Percentiles rank a stretch among this genome's conserved stretches.
Conservation (phyloP, 345 rosid species). For the Triadica sebifera region DNA sequence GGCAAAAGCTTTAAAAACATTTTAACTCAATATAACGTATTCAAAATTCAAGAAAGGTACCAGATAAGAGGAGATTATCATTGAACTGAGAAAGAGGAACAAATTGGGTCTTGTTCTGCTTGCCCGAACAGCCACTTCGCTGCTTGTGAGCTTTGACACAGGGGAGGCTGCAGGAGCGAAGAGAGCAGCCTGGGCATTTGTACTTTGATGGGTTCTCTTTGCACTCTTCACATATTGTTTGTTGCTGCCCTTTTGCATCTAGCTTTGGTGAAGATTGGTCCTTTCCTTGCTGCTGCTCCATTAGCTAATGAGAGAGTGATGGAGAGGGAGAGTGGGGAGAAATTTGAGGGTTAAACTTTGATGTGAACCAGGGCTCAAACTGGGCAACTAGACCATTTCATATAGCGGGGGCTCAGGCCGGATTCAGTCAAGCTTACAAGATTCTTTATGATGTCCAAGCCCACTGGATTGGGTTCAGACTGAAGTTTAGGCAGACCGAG, state of each 20-base stretch:
- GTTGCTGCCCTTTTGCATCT: background rate
- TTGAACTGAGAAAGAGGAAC: constrained; percentile 67
- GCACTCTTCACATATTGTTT: constrained; percentile 59
- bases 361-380: too few relatives aligned
- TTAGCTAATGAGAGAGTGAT: background rate
- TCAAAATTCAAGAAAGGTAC: constrained; percentile 26
- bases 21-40: background rate
- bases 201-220: constrained; percentile 53
- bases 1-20: background rate
- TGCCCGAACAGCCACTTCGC: constrained; percentile 75
- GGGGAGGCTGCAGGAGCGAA: constrained; percentile 72
- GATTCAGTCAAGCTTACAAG: too few relatives aligned
- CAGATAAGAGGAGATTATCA: constrained; percentile 70
- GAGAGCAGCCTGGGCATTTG: constrained; percentile 81
- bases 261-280: constrained; percentile 2
- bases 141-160: constrained; percentile 85
- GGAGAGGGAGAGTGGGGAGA: background rate
- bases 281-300: background rate
- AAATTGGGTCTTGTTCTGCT: constrained; percentile 45
- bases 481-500: too few relatives aligned
- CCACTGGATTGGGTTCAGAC: too few relatives aligned
- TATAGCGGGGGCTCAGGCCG: too few relatives aligned
- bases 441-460: too few relatives aligned
- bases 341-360: too few relatives aligned
- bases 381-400: too few relatives aligned